These are phyloP conservation scores for Cladosporium austrohemisphaericum DNA, from an alignment of 2,329 filamentous ascomycete species.

Conservation along the genomic window DNA sequence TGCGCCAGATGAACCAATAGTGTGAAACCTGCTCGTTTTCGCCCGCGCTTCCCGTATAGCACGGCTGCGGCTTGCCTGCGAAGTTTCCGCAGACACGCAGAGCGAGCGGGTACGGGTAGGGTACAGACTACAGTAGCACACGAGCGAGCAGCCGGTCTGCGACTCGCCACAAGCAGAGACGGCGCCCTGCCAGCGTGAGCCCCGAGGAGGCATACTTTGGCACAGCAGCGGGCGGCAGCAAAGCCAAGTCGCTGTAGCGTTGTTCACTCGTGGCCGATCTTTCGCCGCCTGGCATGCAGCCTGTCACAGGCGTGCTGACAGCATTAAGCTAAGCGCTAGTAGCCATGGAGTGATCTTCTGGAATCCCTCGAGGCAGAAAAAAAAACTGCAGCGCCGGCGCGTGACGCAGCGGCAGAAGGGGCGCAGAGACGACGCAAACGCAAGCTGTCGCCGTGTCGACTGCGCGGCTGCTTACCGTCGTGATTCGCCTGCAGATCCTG, in stretches of 20 bases:
- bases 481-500: slow-evolving; percentile 14
- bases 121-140: too few relatives aligned
- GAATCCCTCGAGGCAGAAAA: slow-evolving; percentile 11
- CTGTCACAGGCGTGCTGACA: slow-evolving; percentile 12
- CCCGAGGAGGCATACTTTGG: too few relatives aligned
- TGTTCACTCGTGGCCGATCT: slow-evolving; percentile 7
- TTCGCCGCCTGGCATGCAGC: neutral
- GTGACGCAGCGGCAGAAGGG: slow-evolving; percentile 11
- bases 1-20: slow-evolving; percentile 9
- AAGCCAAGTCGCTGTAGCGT: slow-evolving; percentile 7
- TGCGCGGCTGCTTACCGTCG: slow-evolving; percentile 10
- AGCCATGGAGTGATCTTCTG: slow-evolving; percentile 11
- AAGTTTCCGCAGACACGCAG: slow-evolving; percentile 9
- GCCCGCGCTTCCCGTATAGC: slow-evolving; percentile 4
- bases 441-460: slow-evolving; percentile 8
- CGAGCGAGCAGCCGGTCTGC: slow-evolving; percentile 1
- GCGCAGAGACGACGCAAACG: slow-evolving; percentile 10
- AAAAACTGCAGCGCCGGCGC: slow-evolving; percentile 10
- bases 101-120: slow-evolving; percentile 6
- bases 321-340: slow-evolving; percentile 13
- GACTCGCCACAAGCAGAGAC: slow-evolving; percentile 6
- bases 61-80: slow-evolving; percentile 2
- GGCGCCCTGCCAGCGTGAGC: too few relatives aligned
- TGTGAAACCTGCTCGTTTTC: slow-evolving; percentile 8
- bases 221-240: slow-evolving; percentile 1